Conservation (phyloP, 345 rosid genomes). For the Draba incana region DNA sequence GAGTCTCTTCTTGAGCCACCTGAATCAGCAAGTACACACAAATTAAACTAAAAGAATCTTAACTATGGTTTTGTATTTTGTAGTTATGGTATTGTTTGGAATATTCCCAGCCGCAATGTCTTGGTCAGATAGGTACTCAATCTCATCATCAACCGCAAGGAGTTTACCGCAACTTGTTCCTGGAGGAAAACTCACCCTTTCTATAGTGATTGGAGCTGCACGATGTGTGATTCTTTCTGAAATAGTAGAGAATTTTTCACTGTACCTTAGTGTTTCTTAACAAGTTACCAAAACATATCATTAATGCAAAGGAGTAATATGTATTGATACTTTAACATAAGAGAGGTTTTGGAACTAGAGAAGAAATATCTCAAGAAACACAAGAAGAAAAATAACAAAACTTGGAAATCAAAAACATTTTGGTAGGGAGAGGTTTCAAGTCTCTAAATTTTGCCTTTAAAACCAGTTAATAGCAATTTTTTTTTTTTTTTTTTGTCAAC, state of each 20-base stretch:
- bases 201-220: constrained; percentile 61
- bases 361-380: constrained; percentile 6
- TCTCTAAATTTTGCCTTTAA: constrained; percentile 52
- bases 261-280: background rate
- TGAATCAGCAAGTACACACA: background rate
- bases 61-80: constrained; percentile 2
- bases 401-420: constrained; percentile 23
- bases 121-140: constrained; percentile 83
- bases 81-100: constrained; percentile 81
- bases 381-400: constrained; percentile 1
- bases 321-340: constrained; percentile 12
- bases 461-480: too few relatives aligned
- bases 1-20: constrained; percentile 8
- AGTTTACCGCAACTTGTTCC: constrained; percentile 60
- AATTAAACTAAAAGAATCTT: background rate
- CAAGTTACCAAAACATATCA: background rate
- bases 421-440: constrained; percentile 10
- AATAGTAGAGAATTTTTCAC: constrained; percentile 39
- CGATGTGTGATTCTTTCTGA: constrained; percentile 66
- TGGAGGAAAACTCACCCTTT: constrained; percentile 70
- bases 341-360: constrained; percentile 15
- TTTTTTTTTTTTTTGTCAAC: too few relatives aligned
- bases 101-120: constrained; percentile 92
- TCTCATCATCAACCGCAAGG: constrained; percentile 40
- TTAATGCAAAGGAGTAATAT: background rate